Percentiles rank a stretch among this genome's conserved stretches.
Conservation (phyloP, 805 yeast genomes). For the Dipodascus geniculatus region DNA sequence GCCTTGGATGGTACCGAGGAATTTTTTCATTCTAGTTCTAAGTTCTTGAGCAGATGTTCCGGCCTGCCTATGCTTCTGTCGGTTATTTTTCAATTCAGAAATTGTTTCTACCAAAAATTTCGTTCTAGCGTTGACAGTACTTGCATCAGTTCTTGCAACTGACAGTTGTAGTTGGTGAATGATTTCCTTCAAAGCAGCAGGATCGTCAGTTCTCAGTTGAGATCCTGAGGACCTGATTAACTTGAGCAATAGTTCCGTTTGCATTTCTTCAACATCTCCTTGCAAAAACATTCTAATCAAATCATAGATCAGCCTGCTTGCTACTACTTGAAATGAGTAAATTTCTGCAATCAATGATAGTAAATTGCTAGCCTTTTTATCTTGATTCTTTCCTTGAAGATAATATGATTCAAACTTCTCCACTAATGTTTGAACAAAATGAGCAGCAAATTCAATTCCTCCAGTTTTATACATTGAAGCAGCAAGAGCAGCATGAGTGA, state of each 20-base stretch:
- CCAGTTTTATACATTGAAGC: constrained; percentile 62
- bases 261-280: constrained; percentile 46
- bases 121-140: constrained; percentile 45
- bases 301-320: constrained; percentile 68
- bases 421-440: constrained; percentile 66
- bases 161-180: constrained; percentile 44
- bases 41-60: constrained; percentile 44
- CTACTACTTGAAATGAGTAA: constrained; percentile 66
- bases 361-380: constrained; percentile 49
- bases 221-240: constrained; percentile 68
- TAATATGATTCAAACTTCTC: constrained; percentile 46
- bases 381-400: constrained; percentile 15
- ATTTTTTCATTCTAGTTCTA: constrained; percentile 49
- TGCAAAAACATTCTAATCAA: constrained; percentile 41
- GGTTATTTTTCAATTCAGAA: constrained; percentile 76
- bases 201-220: constrained; percentile 83
- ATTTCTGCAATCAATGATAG: constrained; percentile 65
- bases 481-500: constrained; percentile 65
- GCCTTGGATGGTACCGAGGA: constrained; percentile 40
- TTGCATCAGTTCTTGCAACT: constrained; percentile 28
- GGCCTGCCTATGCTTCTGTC: constrained; percentile 39
- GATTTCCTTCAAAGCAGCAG: constrained; percentile 71
- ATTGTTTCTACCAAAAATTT: constrained; percentile 78
- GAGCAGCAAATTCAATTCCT: constrained; percentile 90
- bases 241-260: constrained; percentile 67